Evolutionary conservation across 768 basidiomycete species (phyloP).

Genomic region (Kwoniella shandongensis): DNA sequence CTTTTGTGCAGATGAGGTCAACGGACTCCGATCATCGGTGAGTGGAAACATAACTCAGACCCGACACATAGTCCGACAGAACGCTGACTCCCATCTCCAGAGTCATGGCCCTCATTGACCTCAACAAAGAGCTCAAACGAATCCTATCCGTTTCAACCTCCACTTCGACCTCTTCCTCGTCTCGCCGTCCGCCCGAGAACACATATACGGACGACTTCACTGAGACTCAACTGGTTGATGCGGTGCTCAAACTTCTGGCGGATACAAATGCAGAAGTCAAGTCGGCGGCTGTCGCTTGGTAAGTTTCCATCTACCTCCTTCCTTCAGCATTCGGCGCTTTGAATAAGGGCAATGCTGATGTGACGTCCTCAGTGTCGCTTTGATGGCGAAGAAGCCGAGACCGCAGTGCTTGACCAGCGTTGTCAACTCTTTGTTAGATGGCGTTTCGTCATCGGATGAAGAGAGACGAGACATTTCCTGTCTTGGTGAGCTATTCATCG

Average conservation of each 20-base stretch:
- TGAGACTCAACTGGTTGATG: constrained; percentile 78
- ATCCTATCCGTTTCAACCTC: constrained; percentile 57
- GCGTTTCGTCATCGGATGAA: constrained; percentile 82
- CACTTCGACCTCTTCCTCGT: constrained; percentile 14
- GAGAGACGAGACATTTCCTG: constrained; percentile 91
- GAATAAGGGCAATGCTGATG: not conserved
- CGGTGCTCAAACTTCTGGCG: constrained; percentile 81
- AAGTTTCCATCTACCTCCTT: constrained; percentile 32
- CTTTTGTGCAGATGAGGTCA: constrained; percentile 35
- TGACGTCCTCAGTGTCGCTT: constrained; percentile 65
- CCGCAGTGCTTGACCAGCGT: constrained; percentile 75
- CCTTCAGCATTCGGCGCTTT: not conserved
- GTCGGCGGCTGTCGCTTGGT: constrained; percentile 96
- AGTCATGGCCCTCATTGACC: constrained; percentile 94
- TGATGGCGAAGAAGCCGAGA: constrained; percentile 85
- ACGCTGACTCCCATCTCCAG: constrained; percentile 55
- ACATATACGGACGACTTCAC: constrained; percentile 73
- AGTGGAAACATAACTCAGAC: constrained; percentile 1
- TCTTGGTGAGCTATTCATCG: constrained; percentile 63
- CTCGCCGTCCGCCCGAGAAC: constrained; percentile 3
- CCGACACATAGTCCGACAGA: not conserved
- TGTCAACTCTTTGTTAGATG: constrained; percentile 83
- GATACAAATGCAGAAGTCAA: constrained; percentile 98
- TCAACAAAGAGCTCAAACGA: constrained; percentile 82
- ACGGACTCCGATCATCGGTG: constrained; percentile 47